phyloP scores from a whole-genome alignment of 2,329 filamentous ascomycete genomes.

The Alternaria postmessia region DNA sequence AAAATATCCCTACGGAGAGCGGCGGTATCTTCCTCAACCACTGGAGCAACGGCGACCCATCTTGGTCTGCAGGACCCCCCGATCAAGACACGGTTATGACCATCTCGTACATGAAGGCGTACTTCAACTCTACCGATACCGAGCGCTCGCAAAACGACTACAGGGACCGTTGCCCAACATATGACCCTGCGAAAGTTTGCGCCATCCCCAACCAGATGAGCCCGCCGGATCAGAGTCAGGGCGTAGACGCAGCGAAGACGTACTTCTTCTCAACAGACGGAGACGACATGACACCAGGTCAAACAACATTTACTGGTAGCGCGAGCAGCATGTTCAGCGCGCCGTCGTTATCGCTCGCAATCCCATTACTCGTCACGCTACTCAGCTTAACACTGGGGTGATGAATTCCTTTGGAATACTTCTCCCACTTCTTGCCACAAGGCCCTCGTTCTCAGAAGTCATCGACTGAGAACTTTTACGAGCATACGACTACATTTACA shows the following conservation, averaged over 20 bases:
- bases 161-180: constrained; percentile 41
- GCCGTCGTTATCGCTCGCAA: constrained; percentile 27
- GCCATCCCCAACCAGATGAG: constrained; percentile 44
- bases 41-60: constrained; percentile 77
- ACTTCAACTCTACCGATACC: constrained; percentile 74
- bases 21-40: constrained; percentile 77
- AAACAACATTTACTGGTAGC: constrained; percentile 31
- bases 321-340: constrained; percentile 30
- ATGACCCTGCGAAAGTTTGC: constrained; percentile 42
- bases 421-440: not conserved
- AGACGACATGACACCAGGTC: constrained; percentile 39
- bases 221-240: constrained; percentile 38
- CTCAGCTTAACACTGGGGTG: constrained; percentile 38
- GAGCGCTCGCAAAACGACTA: constrained; percentile 40
- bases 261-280: constrained; percentile 47
- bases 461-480: not conserved
- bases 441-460: not conserved
- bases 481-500: constrained; percentile 5
- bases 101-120: constrained; percentile 76
- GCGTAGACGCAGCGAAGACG: constrained; percentile 40
- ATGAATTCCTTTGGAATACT: constrained; percentile 14
- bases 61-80: constrained; percentile 78
- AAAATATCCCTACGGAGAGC: constrained; percentile 65
- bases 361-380: constrained; percentile 36
- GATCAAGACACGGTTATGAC: constrained; percentile 67